Conservation (phyloP, 179 eudicot species). For the Silene coronaria region DNA sequence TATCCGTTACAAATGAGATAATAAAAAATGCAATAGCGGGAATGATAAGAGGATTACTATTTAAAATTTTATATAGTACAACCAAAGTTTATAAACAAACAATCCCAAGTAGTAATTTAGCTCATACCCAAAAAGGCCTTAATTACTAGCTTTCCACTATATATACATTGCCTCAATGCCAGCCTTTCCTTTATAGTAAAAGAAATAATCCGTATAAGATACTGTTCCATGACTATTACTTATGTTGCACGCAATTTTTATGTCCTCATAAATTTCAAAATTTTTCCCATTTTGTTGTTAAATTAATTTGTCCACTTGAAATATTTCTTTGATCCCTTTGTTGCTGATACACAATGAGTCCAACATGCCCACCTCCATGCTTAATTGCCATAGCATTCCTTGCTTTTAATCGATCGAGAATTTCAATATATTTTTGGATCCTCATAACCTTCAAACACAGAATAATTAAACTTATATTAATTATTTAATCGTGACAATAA, state of each 20-base stretch:
- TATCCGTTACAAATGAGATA: no score
- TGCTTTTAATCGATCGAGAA: slow-evolving; percentile 41
- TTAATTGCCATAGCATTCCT: slow-evolving; percentile 22
- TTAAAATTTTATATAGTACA: no score
- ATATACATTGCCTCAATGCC: not conserved
- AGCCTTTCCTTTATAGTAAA: not conserved
- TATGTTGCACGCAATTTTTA: not conserved
- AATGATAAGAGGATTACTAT: no score
- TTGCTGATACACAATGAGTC: slow-evolving; percentile 25
- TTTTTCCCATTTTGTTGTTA: slow-evolving; percentile 29
- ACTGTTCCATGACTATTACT: not conserved
- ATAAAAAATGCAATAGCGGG: no score
- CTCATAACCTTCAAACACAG: slow-evolving; percentile 36
- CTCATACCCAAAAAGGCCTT: no score
- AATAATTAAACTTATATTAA: not conserved
- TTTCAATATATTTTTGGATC: slow-evolving; percentile 45
- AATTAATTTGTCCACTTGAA: slow-evolving; percentile 20
- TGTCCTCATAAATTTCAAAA: slow-evolving; percentile 7
- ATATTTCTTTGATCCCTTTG: slow-evolving; percentile 27
- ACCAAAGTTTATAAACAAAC: no score
- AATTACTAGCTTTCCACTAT: not conserved
- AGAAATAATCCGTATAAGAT: not conserved
- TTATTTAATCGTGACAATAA: not conserved
- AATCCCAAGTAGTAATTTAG: no score
- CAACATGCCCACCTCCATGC: slow-evolving; percentile 22